Evolutionary conservation across 257 asterid genomes (phyloP).

Genomic region (Leonotis leonurus): DNA sequence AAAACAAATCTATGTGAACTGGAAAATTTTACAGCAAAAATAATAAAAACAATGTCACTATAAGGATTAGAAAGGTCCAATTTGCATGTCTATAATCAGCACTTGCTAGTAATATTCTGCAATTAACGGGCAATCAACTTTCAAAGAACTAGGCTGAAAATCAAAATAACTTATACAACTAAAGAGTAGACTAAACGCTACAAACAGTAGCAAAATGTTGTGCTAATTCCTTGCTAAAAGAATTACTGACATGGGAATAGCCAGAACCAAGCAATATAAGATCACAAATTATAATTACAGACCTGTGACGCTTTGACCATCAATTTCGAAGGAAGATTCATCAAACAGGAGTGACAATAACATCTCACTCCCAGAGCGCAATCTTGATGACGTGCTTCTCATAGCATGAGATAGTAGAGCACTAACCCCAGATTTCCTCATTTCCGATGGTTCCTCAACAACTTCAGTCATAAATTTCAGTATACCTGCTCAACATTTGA

Average conservation of each 20-base stretch:
- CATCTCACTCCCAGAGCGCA: constrained; percentile 62
- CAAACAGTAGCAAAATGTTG: not conserved
- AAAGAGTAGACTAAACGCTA: not conserved
- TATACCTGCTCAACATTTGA: constrained; percentile 41
- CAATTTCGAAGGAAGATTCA: constrained; percentile 37
- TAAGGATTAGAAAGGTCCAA: not conserved
- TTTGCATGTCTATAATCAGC: not conserved
- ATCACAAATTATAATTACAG: not conserved
- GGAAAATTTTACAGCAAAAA: not conserved
- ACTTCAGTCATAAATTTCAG: constrained; percentile 60
- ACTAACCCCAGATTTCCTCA: constrained; percentile 57
- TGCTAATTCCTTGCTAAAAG: not conserved
- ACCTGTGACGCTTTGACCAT: constrained; percentile 56
- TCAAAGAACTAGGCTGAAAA: not conserved
- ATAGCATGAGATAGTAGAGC: constrained; percentile 56
- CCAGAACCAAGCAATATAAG: not conserved
- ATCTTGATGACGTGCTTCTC: constrained; percentile 60
- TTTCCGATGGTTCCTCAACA: constrained; percentile 50
- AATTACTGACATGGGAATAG: not conserved
- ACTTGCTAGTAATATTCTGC: not conserved
- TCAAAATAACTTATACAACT: not conserved
- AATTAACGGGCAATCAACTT: constrained; percentile 1
- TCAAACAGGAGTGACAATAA: constrained; percentile 49
- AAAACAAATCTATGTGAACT: not conserved
- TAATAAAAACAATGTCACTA: not conserved